Base-by-base conservation (phyloP, 2,329 filamentous ascomycete species). In the Cercospora zeae-maydis region DNA sequence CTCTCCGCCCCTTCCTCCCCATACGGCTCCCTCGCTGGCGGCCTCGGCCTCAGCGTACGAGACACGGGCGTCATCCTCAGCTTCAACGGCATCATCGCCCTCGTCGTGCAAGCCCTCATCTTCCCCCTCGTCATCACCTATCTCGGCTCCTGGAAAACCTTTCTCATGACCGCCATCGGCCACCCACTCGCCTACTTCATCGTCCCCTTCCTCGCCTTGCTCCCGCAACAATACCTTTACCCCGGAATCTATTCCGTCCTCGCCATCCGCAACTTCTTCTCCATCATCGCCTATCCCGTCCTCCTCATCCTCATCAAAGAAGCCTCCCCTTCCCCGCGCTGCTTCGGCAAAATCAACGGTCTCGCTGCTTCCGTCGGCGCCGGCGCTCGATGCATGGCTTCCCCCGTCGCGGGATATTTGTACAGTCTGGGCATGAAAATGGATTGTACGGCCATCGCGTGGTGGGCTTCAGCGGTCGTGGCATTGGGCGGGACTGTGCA, bases 291-390 rank as follows among this genome's bases (percentile, higher is more conserved):
- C 21, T 89, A 88, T 37, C 88, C 88, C 0, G 82, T 89, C 8
- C 81, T 88, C 0, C 79, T 91, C 27, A 90, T 91, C 64, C 79
- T 91, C 59, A 82, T 91, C 71, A 91, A 91, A 74, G 86, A 91
- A 76, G 86, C 88, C 1, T 85, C 86, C 3, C 87, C 88, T 0
- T 82, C 84, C 4, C 79, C 84, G 3, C 82, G 81, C 1, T 82
- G 85, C 4, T 79, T 91, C 14, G 88, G 88, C 1, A 87, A 84
- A 69, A 88, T 91, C 74, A 91, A 91, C 66, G 88, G 88, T 0
- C 77, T 91, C 8, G 88, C 88, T 53, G 89, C 89, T 64, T 88
- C 86, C 2, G 88, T 85, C 1, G 88, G 88, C n/a, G 89, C 88
- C 19, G 84, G 86, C 4, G 87, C 86, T 63, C 82, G 88, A n/a